Conservation (phyloP, 805 yeast species). For the Starmerella tilneyi region DNA sequence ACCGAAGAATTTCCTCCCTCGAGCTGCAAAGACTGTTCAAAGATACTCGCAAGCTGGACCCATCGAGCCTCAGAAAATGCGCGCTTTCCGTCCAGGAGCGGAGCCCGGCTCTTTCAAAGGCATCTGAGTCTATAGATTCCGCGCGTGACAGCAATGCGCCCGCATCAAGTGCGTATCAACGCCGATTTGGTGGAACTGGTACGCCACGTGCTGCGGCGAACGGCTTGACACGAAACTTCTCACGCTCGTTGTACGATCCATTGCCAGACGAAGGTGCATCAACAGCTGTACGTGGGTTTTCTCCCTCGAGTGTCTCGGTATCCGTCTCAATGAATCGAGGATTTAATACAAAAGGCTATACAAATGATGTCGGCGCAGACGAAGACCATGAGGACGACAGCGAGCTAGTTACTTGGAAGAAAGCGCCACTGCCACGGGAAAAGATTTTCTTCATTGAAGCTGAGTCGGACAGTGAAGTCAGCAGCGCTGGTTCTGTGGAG, state of each 20-base stretch:
- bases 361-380: too few relatives aligned
- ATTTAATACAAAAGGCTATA: too few relatives aligned
- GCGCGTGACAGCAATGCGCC: too few relatives aligned
- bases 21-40: constrained; percentile 15
- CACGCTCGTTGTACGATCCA: background rate
- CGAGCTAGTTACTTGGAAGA: constrained; percentile 2
- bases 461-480: constrained; percentile 30
- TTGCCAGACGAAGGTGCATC: constrained; percentile 5
- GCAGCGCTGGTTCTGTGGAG: constrained; percentile 12
- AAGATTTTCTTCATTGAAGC: constrained; percentile 36
- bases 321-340: constrained; percentile 29
- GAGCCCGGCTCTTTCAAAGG: too few relatives aligned
- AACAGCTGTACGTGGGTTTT: constrained; percentile 32
- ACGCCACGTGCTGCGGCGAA: background rate
- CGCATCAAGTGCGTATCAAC: constrained; percentile 2
- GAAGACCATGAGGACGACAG: background rate
- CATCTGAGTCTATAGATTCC: too few relatives aligned
- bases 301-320: constrained; percentile 33
- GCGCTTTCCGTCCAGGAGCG: background rate
- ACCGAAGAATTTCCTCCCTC: constrained; percentile 15
- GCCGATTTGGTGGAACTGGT: background rate
- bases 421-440: constrained; percentile 23
- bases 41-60: constrained; percentile 3
- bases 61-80: background rate
- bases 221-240: background rate